phyloP scores from a whole-genome alignment of 768 basidiomycete species.

The Mycena kentingensis region DNA sequence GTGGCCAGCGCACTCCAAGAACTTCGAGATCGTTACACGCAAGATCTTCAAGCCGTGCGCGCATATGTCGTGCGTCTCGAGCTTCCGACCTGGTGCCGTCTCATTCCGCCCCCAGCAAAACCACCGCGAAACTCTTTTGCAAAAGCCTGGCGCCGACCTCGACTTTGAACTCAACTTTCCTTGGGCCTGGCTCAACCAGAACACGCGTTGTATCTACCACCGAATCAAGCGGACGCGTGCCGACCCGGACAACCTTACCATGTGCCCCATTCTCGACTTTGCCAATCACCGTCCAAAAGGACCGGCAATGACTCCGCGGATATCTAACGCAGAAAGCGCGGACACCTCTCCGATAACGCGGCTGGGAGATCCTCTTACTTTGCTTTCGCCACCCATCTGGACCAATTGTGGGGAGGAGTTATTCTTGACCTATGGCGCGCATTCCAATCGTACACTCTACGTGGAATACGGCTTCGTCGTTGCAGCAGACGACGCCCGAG shows the following conservation, averaged over 20 bases:
- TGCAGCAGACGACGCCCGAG: slow-evolving; percentile 34
- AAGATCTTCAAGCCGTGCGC: slow-evolving; percentile 59
- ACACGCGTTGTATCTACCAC: slow-evolving; percentile 87
- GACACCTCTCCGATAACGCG: slow-evolving; percentile 36
- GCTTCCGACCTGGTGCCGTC: background rate
- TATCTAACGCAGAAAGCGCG: slow-evolving; percentile 39
- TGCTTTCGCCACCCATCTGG: slow-evolving; percentile 48
- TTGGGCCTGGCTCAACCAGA: slow-evolving; percentile 96
- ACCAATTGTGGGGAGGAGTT: slow-evolving; percentile 61
- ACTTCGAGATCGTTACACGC: slow-evolving; percentile 50
- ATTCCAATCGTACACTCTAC: slow-evolving; percentile 76
- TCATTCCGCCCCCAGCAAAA: slow-evolving; percentile 17
- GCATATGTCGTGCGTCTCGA: slow-evolving; percentile 52
- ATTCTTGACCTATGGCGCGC: slow-evolving; percentile 76
- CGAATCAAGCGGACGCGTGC: slow-evolving; percentile 50
- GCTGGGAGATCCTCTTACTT: slow-evolving; percentile 49
- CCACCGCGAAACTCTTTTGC: slow-evolving; percentile 13
- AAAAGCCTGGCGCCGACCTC: slow-evolving; percentile 9
- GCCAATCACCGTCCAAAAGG: slow-evolving; percentile 68
- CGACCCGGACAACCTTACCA: slow-evolving; percentile 75
- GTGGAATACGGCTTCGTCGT: slow-evolving; percentile 90
- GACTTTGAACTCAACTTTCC: slow-evolving; percentile 54
- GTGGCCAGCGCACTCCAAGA: slow-evolving; percentile 42
- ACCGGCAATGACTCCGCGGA: slow-evolving; percentile 46
- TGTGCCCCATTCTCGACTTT: slow-evolving; percentile 90